phyloP scores from a whole-genome alignment of 108 stramenopile species.

The Aureococcus anophagefferens region DNA sequence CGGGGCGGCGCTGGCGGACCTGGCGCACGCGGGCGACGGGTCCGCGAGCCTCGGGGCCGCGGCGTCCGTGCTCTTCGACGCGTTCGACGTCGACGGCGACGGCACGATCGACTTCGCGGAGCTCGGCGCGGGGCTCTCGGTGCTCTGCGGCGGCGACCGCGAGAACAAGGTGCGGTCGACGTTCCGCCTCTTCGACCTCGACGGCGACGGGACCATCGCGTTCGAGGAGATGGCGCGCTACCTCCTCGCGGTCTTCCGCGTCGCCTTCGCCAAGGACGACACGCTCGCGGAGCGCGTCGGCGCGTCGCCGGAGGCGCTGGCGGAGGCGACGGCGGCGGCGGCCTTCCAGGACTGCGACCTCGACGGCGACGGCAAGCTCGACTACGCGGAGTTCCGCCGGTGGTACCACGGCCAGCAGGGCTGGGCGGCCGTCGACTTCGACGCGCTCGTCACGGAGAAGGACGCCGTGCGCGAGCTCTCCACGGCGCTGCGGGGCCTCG shows the following conservation, averaged over 20 bases:
- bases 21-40: background rate
- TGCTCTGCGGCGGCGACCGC: slow-evolving; percentile 25
- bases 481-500: background rate
- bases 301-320: slow-evolving; percentile 21
- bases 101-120: slow-evolving; percentile 4
- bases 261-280: slow-evolving; percentile 17
- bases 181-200: slow-evolving; percentile 26
- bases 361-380: slow-evolving; percentile 11
- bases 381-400: slow-evolving; percentile 11
- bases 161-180: slow-evolving; percentile 34
- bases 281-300: slow-evolving; percentile 13
- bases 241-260: slow-evolving; percentile 27
- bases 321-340: slow-evolving; percentile 21
- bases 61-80: slow-evolving; percentile 2
- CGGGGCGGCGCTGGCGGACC: background rate
- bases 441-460: background rate
- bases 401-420: slow-evolving; percentile 35
- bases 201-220: slow-evolving; percentile 26
- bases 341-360: slow-evolving; percentile 15
- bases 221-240: slow-evolving; percentile 25
- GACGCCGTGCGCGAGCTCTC: background rate
- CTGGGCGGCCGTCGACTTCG: slow-evolving; percentile 16
- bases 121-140: slow-evolving; percentile 10
- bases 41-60: background rate
- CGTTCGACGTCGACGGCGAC: slow-evolving; percentile 11